Conservation (phyloP, 2,329 filamentous ascomycete species). For the Colletotrichum spaethianum region DNA sequence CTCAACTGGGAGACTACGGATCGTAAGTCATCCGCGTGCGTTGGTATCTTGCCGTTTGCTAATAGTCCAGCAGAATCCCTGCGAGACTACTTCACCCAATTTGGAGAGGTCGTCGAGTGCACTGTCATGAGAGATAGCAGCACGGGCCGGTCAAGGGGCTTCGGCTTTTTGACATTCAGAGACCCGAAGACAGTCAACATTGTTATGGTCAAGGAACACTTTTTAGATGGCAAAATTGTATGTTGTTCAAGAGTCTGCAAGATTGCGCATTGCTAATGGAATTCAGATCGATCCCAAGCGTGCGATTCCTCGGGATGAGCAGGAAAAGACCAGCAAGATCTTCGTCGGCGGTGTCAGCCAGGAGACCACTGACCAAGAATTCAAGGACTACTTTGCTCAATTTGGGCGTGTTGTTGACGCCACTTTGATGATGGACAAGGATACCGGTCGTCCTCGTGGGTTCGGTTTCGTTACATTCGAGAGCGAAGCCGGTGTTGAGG, state of each 20-base stretch:
- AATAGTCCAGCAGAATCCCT: conserved; percentile 80
- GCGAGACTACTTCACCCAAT: conserved; percentile 97
- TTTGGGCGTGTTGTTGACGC: conserved; percentile 97
- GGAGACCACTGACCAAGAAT: conserved; percentile 96
- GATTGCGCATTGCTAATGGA: not conserved
- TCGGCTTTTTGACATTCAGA: conserved; percentile 97
- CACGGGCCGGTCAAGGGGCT: conserved; percentile 93
- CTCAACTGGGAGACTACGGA: conserved; percentile 99
- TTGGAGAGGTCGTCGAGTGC: conserved; percentile 96
- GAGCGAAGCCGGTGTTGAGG: conserved; percentile 93
- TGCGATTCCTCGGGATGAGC: conserved; percentile 96
- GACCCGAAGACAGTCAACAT: conserved; percentile 98
- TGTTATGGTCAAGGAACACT: conserved; percentile 99
- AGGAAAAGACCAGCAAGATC: conserved; percentile 98
- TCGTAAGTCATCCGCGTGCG: conserved; percentile 71
- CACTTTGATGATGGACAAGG: conserved; percentile 99
- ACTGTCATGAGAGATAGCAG: conserved; percentile 99
- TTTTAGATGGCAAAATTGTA: conserved; percentile 98
- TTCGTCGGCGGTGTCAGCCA: conserved; percentile 98
- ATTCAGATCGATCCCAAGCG: conserved; percentile 95
- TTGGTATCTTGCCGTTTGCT: conserved; percentile 35
- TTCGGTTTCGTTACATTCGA: conserved; percentile 99
- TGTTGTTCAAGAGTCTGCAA: conserved; percentile 51
- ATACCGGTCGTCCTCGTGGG: conserved; percentile 94
- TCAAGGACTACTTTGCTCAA: conserved; percentile 96